These are phyloP conservation scores for Azolla pinnata DNA, from an alignment of 75 land plant genomes.

Conservation along the genomic window DNA sequence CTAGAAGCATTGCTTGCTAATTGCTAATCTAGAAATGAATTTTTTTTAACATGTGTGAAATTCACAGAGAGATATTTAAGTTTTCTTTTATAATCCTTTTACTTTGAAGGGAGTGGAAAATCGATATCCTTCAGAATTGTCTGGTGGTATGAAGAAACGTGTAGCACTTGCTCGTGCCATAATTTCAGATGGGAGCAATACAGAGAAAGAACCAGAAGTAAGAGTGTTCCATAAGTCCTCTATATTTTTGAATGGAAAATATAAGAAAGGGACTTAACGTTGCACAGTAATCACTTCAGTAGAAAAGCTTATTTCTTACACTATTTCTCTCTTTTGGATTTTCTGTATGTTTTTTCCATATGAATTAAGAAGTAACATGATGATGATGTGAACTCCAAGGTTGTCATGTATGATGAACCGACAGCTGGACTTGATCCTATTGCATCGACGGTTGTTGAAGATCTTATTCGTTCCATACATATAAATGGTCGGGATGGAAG, in stretches of 20 bases:
- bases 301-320: no score
- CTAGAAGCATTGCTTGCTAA: no score
- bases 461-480: slow-evolving; percentile 92
- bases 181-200: slow-evolving; percentile 60
- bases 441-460: slow-evolving; percentile 97
- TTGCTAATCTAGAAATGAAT: no score
- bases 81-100: background rate
- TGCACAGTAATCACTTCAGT: no score
- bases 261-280: no score
- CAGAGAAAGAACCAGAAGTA: slow-evolving; percentile 76
- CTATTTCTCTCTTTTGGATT: background rate
- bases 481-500: slow-evolving; percentile 55
- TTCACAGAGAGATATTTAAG: no score
- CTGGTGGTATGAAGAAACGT: slow-evolving; percentile 98
- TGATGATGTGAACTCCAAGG: slow-evolving; percentile 28
- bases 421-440: slow-evolving; percentile 97
- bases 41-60: no score
- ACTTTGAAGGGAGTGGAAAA: slow-evolving; percentile 77
- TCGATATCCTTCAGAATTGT: slow-evolving; percentile 81
- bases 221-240: no score
- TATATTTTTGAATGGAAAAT: no score
- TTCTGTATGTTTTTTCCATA: slow-evolving; percentile 8
- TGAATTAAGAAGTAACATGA: no score
- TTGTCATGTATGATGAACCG: slow-evolving; percentile 94
- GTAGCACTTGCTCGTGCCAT: slow-evolving; percentile 97